Percentiles rank a stretch among this genome's conserved stretches.
These are phyloP conservation scores for Rhizoclosmatium globosum DNA, from an alignment of 192 early-diverging fungal species.

Conservation along the genomic window DNA sequence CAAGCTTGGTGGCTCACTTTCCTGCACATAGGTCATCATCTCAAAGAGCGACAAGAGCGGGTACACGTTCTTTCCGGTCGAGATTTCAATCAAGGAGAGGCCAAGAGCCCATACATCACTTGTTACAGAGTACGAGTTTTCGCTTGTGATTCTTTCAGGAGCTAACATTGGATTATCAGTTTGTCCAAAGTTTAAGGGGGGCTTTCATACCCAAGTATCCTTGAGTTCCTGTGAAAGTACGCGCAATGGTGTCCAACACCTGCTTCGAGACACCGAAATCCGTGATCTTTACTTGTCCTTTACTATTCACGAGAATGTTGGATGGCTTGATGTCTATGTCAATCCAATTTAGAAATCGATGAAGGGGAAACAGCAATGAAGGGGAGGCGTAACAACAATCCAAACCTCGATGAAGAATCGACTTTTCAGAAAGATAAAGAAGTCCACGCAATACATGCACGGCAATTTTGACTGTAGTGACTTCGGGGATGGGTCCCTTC, in stretches of 20 bases:
- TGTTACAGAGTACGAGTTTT: slow-evolving; percentile 76
- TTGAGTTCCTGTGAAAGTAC: slow-evolving; percentile 96
- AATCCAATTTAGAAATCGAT: background rate
- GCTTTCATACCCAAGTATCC: slow-evolving; percentile 91
- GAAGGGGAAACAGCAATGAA: background rate
- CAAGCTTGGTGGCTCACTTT: slow-evolving; percentile 84
- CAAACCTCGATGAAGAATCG: slow-evolving; percentile 93
- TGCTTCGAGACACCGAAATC: slow-evolving; percentile 98
- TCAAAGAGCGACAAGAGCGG: slow-evolving; percentile 82
- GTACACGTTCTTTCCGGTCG: slow-evolving; percentile 91
- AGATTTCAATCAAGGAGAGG: slow-evolving; percentile 92
- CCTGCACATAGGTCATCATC: slow-evolving; percentile 90
- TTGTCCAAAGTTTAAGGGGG: background rate
- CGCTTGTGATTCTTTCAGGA: slow-evolving; percentile 95
- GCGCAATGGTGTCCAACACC: slow-evolving; percentile 85
- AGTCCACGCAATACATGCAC: slow-evolving; percentile 90
- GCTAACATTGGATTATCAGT: background rate
- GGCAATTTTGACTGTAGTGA: slow-evolving; percentile 87
- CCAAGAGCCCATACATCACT: slow-evolving; percentile 96
- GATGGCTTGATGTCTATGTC: slow-evolving; percentile 94
- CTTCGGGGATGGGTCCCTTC: slow-evolving; percentile 85
- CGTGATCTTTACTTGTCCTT: slow-evolving; percentile 93
- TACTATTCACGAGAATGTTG: slow-evolving; percentile 91
- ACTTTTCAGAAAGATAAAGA: slow-evolving; percentile 85
- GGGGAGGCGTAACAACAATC: background rate